Conservation (phyloP, 345 rosid genomes). For the Eucalyptus cloeziana region DNA sequence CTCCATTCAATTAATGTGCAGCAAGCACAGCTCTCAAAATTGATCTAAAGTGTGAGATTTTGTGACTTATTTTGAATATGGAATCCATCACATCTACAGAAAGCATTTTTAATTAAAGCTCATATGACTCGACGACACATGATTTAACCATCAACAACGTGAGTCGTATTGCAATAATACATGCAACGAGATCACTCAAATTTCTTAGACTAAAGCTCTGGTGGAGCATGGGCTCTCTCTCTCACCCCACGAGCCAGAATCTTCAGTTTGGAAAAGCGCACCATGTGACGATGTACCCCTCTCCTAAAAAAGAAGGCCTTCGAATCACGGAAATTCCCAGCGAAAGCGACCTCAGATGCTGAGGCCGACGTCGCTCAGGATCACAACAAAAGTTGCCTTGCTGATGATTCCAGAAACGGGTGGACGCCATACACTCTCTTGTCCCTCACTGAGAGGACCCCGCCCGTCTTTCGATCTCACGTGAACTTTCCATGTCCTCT, state of each 20-base stretch:
- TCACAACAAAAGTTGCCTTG: neutral
- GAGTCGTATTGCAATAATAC: neutral
- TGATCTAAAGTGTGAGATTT: neutral
- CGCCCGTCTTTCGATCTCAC: neutral
- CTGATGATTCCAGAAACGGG: neutral
- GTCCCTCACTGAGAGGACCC: neutral
- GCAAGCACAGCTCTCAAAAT: neutral
- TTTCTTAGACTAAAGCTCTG: neutral
- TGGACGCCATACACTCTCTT: neutral
- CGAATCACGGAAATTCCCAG: neutral
- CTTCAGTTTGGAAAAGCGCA: neutral
- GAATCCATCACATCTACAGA: neutral
- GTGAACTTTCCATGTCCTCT: neutral
- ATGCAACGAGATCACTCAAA: neutral
- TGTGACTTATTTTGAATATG: neutral
- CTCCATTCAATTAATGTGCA: neutral
- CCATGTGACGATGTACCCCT: neutral
- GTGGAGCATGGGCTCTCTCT: neutral
- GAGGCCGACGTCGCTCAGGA: neutral
- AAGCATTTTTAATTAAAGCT: neutral
- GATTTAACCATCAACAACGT: neutral
- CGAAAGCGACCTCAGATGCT: neutral
- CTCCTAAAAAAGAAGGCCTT: no score
- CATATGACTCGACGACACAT: neutral
- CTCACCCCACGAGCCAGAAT: neutral